Evolutionary conservation across 306 rosid genomes (phyloP).

Genomic region (Hylodesmum podocarpum): DNA sequence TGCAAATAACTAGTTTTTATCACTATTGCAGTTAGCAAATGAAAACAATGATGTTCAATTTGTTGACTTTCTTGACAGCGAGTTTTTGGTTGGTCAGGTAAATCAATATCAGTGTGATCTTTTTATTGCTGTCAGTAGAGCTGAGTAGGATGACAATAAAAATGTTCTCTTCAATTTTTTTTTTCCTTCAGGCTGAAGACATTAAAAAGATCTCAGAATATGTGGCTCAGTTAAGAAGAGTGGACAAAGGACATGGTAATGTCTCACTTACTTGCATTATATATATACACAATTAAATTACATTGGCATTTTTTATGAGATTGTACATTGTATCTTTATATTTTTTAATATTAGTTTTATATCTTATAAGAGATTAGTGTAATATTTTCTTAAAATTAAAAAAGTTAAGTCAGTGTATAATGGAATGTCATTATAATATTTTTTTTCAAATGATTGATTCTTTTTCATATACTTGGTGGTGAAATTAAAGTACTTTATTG

Average conservation of each 20-base stretch:
- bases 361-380: too few relatives aligned
- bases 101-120: background rate
- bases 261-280: background rate
- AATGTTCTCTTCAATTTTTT: background rate
- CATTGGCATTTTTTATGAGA: too few relatives aligned
- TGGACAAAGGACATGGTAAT: constrained; percentile 49
- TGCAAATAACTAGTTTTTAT: background rate
- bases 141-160: background rate
- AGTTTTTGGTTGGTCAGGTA: constrained; percentile 39
- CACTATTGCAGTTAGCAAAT: constrained; percentile 36
- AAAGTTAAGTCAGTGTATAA: too few relatives aligned
- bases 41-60: constrained; percentile 41
- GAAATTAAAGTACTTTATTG: background rate
- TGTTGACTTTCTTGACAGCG: constrained; percentile 39
- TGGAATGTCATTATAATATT: too few relatives aligned
- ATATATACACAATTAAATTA: too few relatives aligned
- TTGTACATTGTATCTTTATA: too few relatives aligned
- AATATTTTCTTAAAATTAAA: too few relatives aligned
- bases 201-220: constrained; percentile 43
- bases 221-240: constrained; percentile 45
- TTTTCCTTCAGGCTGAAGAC: constrained; percentile 34
- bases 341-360: too few relatives aligned
- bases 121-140: background rate
- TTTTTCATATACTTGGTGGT: background rate
- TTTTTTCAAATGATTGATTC: background rate